These are phyloP conservation scores for Euphrasia confusa DNA, from an alignment of 257 asterid genomes.

Conservation along the genomic window DNA sequence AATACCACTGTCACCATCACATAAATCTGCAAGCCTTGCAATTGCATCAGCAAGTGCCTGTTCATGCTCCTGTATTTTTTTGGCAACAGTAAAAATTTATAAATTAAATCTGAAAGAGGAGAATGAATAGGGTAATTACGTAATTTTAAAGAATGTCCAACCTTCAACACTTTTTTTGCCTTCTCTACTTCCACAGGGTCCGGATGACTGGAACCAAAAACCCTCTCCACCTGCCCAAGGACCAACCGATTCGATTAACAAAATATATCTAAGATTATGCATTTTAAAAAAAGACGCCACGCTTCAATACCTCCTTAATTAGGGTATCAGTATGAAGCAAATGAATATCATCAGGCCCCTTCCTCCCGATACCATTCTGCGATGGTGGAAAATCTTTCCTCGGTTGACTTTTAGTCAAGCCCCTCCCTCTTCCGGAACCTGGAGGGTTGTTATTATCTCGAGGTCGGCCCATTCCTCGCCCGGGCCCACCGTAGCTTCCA, in stretches of 20 bases:
- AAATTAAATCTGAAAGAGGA: slow-evolving; percentile 6
- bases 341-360: slow-evolving; percentile 44
- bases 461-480: slow-evolving; percentile 38
- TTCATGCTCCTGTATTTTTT: slow-evolving; percentile 66
- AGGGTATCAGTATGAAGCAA: slow-evolving; percentile 66
- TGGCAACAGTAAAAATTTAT: slow-evolving; percentile 4
- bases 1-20: slow-evolving; percentile 86
- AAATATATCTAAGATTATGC: not conserved
- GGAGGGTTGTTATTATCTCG: slow-evolving; percentile 32
- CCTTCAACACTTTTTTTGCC: slow-evolving; percentile 64
- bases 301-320: slow-evolving; percentile 48
- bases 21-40: slow-evolving; percentile 60
- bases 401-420: slow-evolving; percentile 37
- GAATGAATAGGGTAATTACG: not conserved
- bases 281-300: not conserved
- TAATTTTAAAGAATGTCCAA: slow-evolving; percentile 1
- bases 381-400: slow-evolving; percentile 47
- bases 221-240: slow-evolving; percentile 60
- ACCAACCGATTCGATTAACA: slow-evolving; percentile 14
- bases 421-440: slow-evolving; percentile 61
- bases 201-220: slow-evolving; percentile 43
- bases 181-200: slow-evolving; percentile 56
- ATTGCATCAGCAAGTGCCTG: slow-evolving; percentile 72
- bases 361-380: slow-evolving; percentile 53
- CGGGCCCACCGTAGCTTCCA: slow-evolving; percentile 39